These are phyloP conservation scores for Beauveria asiatica DNA, from an alignment of 2,329 filamentous ascomycete genomes.

Conservation along the genomic window DNA sequence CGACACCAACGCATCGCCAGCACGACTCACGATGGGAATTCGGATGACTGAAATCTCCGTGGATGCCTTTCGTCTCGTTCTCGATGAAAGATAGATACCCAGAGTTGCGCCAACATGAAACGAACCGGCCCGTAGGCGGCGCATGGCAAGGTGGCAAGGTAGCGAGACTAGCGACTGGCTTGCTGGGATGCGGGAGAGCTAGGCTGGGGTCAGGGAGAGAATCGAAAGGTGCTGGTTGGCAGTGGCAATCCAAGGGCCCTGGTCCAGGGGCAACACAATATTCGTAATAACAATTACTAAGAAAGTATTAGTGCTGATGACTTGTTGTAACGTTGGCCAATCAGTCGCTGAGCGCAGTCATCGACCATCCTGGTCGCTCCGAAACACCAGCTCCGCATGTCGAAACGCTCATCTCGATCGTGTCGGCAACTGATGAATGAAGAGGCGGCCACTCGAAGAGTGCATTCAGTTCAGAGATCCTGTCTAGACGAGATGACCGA, in stretches of 20 bases:
- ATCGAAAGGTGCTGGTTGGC: not conserved
- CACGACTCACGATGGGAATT: not conserved
- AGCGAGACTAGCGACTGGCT: constrained; percentile 4
- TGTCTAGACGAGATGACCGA: not conserved
- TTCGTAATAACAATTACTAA: not conserved
- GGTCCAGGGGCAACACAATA: constrained; percentile 7
- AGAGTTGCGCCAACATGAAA: not conserved
- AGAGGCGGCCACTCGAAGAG: not conserved
- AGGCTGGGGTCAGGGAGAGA: not conserved
- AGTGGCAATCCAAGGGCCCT: not conserved
- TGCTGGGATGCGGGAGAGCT: constrained; percentile 2
- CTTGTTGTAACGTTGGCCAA: not conserved
- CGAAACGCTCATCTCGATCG: not conserved
- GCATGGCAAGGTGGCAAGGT: not conserved
- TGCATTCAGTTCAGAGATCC: not conserved
- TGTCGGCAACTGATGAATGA: not conserved
- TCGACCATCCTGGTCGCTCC: no score
- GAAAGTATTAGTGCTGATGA: no score
- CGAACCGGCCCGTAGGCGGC: constrained; percentile 7
- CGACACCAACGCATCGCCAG: no score
- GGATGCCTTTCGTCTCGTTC: not conserved
- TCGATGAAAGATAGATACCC: not conserved
- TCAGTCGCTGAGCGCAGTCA: not conserved
- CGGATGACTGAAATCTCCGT: not conserved
- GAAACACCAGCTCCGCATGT: not conserved